Evolutionary conservation across 176 grass and related monocot species (phyloP).

Genomic region (Pontederia crassipes): DNA sequence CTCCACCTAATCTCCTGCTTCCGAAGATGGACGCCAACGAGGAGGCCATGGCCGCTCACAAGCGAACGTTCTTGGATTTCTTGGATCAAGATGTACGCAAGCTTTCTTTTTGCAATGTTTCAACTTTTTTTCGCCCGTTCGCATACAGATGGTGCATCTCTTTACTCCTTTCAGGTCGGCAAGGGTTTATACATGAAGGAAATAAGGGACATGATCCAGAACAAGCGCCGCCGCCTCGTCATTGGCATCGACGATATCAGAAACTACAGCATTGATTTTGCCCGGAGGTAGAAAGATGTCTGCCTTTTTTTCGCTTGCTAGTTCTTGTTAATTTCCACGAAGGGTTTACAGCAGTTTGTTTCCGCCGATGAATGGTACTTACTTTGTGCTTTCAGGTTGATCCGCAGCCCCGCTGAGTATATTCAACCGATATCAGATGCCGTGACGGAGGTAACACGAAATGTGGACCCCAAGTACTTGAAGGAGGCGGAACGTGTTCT

Average conservation of each 20-base stretch:
- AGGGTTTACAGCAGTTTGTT: no score
- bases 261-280: slow-evolving; percentile 82
- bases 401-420: slow-evolving; percentile 70
- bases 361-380: neutral
- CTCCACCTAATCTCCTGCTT: no score
- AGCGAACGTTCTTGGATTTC: slow-evolving; percentile 75
- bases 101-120: neutral
- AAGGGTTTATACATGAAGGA: slow-evolving; percentile 77
- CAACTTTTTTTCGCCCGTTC: neutral
- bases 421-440: slow-evolving; percentile 87
- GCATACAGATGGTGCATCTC: neutral
- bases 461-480: slow-evolving; percentile 65
- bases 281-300: slow-evolving; percentile 46
- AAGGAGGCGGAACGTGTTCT: slow-evolving; percentile 75
- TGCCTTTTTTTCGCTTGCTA: no score
- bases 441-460: slow-evolving; percentile 65
- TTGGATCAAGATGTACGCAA: slow-evolving; percentile 67
- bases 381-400: slow-evolving; percentile 44
- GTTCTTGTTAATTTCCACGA: no score
- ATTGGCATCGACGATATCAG: slow-evolving; percentile 92
- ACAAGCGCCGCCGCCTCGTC: slow-evolving; percentile 67
- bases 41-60: slow-evolving; percentile 87
- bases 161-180: slow-evolving; percentile 34
- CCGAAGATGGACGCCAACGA: slow-evolving; percentile 91
- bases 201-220: slow-evolving; percentile 53